phyloP scores from a whole-genome alignment of 2,329 filamentous ascomycete species.

The Onygenales sp. region DNA sequence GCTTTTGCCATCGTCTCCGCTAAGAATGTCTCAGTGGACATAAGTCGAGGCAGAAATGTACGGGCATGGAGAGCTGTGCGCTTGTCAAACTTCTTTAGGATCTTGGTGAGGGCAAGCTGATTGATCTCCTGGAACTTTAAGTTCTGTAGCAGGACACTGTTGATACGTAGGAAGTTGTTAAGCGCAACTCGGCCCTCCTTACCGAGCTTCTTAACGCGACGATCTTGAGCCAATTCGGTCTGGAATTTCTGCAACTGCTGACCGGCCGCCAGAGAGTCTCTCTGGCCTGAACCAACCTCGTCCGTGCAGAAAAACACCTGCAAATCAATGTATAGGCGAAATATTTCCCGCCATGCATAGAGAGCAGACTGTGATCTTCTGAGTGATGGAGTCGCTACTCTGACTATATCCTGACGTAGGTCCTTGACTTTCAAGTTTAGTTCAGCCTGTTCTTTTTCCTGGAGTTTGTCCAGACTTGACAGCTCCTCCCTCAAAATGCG shows the following conservation, averaged over 20 bases:
- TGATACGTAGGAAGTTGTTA: slow-evolving; percentile 60
- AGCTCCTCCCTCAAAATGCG: slow-evolving; percentile 63
- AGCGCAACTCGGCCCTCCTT: slow-evolving; percentile 55
- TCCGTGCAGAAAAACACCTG: slow-evolving; percentile 73
- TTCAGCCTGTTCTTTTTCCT: slow-evolving; percentile 54
- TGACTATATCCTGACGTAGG: slow-evolving; percentile 56
- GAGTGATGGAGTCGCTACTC: slow-evolving; percentile 52
- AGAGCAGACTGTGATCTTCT: slow-evolving; percentile 55
- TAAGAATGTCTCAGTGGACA: slow-evolving; percentile 52
- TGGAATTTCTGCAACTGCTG: slow-evolving; percentile 64
- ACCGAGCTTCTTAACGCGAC: slow-evolving; percentile 48
- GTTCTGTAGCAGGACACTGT: slow-evolving; percentile 65
- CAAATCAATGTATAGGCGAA: slow-evolving; percentile 70
- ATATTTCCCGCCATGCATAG: slow-evolving; percentile 68
- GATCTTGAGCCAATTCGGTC: slow-evolving; percentile 41
- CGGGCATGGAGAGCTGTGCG: slow-evolving; percentile 64
- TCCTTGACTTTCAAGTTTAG: slow-evolving; percentile 54
- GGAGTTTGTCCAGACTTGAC: slow-evolving; percentile 57
- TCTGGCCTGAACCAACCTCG: slow-evolving; percentile 59
- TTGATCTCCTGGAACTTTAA: slow-evolving; percentile 82
- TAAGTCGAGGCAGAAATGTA: slow-evolving; percentile 49
- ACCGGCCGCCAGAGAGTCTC: slow-evolving; percentile 56
- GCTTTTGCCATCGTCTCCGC: slow-evolving; percentile 62
- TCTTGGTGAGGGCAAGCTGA: slow-evolving; percentile 65
- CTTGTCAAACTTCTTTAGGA: slow-evolving; percentile 88